Evolutionary conservation across 2,329 filamentous ascomycete genomes (phyloP).

Genomic region (Aspergillus tubingensis): DNA sequence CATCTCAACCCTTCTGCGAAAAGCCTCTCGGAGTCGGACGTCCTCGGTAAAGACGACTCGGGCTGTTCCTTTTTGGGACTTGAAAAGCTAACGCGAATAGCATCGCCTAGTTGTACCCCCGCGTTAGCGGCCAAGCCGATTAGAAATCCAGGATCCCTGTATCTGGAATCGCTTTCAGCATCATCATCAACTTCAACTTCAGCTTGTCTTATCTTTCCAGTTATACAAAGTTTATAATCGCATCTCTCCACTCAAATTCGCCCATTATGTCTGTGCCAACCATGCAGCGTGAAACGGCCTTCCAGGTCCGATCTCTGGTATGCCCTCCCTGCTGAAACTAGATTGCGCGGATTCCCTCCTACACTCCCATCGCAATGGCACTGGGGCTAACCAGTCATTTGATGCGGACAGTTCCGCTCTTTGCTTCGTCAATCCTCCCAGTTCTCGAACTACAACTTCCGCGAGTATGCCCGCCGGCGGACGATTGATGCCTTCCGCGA

Average conservation of each 20-base stretch:
- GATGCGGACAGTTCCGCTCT: slow-evolving; percentile 76
- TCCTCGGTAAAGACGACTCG: background rate
- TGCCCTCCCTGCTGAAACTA: slow-evolving; percentile 17
- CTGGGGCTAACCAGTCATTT: background rate
- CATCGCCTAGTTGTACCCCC: background rate
- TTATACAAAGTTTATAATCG: background rate
- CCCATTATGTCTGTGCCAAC: slow-evolving; percentile 47
- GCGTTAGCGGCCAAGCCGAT: background rate
- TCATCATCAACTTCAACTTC: background rate
- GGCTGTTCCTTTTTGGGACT: background rate
- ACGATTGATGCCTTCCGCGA: slow-evolving; percentile 90
- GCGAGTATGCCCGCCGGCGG: slow-evolving; percentile 90
- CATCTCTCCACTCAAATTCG: slow-evolving; percentile 11
- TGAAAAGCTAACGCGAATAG: background rate
- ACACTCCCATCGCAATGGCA: background rate
- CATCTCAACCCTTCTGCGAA: slow-evolving; percentile 1
- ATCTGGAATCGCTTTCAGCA: slow-evolving; percentile 3
- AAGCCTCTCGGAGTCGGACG: background rate
- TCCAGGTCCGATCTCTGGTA: slow-evolving; percentile 52
- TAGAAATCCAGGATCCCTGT: background rate
- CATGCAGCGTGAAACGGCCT: slow-evolving; percentile 46
- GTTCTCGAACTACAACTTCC: slow-evolving; percentile 95
- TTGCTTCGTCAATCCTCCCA: slow-evolving; percentile 81
- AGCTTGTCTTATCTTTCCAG: background rate
- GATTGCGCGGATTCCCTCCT: background rate